Evolutionary conservation across 208 protist genomes (phyloP).

Genomic region (Leishmania gerbilli): DNA sequence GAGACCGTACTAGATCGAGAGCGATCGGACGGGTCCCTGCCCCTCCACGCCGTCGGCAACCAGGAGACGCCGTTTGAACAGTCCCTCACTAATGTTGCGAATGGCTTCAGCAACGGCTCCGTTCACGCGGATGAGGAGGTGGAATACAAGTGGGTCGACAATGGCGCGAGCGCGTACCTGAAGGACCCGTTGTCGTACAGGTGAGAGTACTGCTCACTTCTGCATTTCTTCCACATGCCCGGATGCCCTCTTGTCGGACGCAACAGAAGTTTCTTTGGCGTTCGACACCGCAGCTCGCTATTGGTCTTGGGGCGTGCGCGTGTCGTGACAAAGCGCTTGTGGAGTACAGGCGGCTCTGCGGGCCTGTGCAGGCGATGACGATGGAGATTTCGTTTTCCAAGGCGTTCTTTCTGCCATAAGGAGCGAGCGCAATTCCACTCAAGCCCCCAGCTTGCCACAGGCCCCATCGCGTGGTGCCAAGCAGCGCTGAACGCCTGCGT

Average conservation of each 20-base stretch:
- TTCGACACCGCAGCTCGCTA: too few species aligned
- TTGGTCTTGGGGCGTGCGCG: background rate
- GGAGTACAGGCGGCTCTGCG: background rate
- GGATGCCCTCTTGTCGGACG: background rate
- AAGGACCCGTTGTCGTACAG: conserved; percentile 24
- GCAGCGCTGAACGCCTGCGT: background rate
- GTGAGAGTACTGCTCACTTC: background rate
- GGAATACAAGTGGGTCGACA: conserved; percentile 23
- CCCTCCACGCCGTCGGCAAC: background rate
- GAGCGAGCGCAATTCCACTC: too few species aligned
- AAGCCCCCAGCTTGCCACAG: background rate
- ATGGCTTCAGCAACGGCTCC: conserved; percentile 4
- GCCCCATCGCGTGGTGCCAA: background rate
- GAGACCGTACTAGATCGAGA: background rate
- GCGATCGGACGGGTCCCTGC: background rate
- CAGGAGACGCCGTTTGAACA: background rate
- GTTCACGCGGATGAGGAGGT: conserved; percentile 34
- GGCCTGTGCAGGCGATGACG: background rate
- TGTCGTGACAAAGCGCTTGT: background rate
- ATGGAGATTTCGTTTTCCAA: background rate
- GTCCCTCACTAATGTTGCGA: background rate
- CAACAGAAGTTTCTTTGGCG: background rate
- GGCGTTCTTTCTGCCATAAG: background rate
- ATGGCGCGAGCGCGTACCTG: background rate
- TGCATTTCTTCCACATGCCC: background rate